phyloP scores from a whole-genome alignment of 148 eudicot species.

The Rhododendron griersonianum region DNA sequence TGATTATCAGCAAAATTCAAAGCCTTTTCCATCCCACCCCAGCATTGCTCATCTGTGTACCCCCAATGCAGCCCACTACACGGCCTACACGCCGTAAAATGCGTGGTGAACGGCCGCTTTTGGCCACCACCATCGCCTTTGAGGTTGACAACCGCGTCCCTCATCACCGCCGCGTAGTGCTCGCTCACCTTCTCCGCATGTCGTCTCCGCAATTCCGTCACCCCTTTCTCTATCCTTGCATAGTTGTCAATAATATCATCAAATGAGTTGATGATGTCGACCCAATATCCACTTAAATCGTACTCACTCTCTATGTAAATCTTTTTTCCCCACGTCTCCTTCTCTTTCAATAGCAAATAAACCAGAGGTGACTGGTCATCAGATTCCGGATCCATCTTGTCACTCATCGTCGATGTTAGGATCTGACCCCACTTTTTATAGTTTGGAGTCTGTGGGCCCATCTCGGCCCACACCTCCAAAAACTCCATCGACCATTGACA shows the following conservation, averaged over 20 bases:
- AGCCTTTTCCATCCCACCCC: not conserved
- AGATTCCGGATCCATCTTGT: not conserved
- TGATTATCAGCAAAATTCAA: conserved; percentile 15
- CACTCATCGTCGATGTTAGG: conserved; percentile 15
- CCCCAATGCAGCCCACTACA: not conserved
- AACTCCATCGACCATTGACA: conserved; percentile 64
- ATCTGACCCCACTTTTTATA: conserved; percentile 54
- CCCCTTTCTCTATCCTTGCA: conserved; percentile 26
- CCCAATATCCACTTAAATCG: conserved; percentile 57
- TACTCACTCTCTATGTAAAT: conserved; percentile 41
- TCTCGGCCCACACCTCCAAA: conserved; percentile 46
- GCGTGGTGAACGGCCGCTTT: not conserved
- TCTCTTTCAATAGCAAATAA: conserved; percentile 40
- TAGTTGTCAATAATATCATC: conserved; percentile 16
- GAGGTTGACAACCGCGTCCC: conserved; percentile 3
- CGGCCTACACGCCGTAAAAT: not conserved
- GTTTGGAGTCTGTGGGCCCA: conserved; percentile 65
- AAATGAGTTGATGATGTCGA: conserved; percentile 31
- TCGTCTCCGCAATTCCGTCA: conserved; percentile 24
- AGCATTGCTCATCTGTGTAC: not conserved
- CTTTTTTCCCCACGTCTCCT: conserved; percentile 50
- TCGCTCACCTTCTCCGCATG: conserved; percentile 53
- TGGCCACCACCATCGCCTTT: not conserved
- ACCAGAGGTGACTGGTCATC: conserved; percentile 3
- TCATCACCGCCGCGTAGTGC: conserved; percentile 11